Evolutionary conservation across 1,284 basidiomycete genomes (phyloP).

Genomic region (Puccinia novopanici): DNA sequence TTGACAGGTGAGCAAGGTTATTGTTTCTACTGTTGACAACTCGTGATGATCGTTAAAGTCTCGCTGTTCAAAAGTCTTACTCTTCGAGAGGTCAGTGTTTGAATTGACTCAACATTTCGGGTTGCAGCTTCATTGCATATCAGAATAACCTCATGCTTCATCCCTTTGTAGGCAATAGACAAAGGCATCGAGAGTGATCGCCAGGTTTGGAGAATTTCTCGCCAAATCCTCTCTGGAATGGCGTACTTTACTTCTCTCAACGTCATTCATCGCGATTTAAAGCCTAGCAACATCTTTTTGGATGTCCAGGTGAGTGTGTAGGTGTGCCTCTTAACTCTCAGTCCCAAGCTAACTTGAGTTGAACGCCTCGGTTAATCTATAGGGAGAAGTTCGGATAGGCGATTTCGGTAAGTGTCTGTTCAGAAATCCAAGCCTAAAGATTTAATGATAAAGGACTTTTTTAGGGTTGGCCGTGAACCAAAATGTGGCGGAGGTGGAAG

Average conservation of each 20-base stretch:
- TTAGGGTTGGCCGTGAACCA: constrained; percentile 68
- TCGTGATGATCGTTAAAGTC: not conserved
- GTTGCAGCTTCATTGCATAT: not conserved
- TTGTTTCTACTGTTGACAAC: not conserved
- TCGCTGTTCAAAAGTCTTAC: constrained; percentile 38
- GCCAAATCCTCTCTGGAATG: constrained; percentile 88
- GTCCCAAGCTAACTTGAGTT: constrained; percentile 56
- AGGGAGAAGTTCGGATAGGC: constrained; percentile 88
- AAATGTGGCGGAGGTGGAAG: constrained; percentile 71
- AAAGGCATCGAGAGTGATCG: constrained; percentile 74
- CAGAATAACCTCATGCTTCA: not conserved
- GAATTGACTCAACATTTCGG: not conserved
- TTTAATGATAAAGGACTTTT: not conserved
- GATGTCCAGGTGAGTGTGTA: constrained; percentile 57
- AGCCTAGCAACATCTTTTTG: constrained; percentile 81
- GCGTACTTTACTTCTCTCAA: constrained; percentile 84
- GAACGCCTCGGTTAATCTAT: constrained; percentile 63
- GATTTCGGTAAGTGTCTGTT: constrained; percentile 71
- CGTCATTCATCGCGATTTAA: constrained; percentile 92
- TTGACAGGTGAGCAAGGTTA: constrained; percentile 32
- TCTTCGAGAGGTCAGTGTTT: constrained; percentile 36
- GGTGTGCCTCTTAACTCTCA: constrained; percentile 7
- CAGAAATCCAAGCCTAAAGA: constrained; percentile 8
- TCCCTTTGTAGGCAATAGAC: constrained; percentile 67
- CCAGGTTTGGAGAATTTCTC: constrained; percentile 84